A percentile compares a stretch with the other conserved stretches of the same genome.
Evolutionary conservation across 176 grass and related monocot species (phyloP).

Genomic region (Eragrostis curvula): DNA sequence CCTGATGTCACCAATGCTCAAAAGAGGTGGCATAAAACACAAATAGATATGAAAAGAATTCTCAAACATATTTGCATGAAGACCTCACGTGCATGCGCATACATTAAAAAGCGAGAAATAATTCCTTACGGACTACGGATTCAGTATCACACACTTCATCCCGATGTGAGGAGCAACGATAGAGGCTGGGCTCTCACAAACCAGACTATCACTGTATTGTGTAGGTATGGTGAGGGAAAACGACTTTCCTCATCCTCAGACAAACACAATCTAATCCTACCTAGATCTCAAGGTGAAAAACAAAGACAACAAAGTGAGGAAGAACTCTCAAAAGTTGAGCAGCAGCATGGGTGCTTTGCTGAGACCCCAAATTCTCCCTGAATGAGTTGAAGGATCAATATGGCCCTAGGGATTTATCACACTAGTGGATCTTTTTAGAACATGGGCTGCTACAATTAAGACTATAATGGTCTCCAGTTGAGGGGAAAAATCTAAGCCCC

Average conservation of each 20-base stretch:
- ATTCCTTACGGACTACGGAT: background rate
- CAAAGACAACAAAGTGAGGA: background rate
- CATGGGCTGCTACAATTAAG: background rate
- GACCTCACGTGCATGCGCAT: background rate
- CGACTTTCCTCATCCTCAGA: background rate
- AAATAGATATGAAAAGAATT: background rate
- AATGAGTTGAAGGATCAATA: background rate
- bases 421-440: background rate
- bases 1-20: background rate
- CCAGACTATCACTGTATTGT: background rate
- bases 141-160: background rate
- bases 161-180: background rate
- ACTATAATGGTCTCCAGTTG: background rate
- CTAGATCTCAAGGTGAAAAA: conserved; percentile 10
- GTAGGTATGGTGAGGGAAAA: background rate
- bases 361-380: background rate
- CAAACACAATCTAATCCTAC: background rate
- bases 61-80: background rate
- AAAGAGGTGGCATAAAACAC: background rate
- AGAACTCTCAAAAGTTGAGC: conserved; percentile 1
- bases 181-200: background rate
- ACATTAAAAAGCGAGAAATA: background rate
- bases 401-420: background rate
- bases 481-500: background rate
- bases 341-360: background rate